A percentile compares a stretch with the other conserved stretches of the same genome.
phyloP scores from a whole-genome alignment of 306 rosid species.

The Delonix regia region DNA sequence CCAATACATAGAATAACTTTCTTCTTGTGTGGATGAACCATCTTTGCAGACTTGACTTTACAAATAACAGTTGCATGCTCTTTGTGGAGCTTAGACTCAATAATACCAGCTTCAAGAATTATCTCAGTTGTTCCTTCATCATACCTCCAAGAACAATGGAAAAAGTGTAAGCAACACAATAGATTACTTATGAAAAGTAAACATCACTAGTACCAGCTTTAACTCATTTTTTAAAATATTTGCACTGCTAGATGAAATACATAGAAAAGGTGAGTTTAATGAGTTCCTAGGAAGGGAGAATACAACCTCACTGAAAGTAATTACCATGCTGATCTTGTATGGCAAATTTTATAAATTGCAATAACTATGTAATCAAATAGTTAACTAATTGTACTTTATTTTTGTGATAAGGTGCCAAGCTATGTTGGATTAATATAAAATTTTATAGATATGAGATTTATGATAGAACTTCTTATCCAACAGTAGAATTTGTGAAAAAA shows the following conservation, averaged over 20 bases:
- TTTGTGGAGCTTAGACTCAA: constrained; percentile 66
- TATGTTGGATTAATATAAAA: background rate
- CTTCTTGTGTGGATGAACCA: constrained; percentile 62
- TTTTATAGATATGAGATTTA: background rate
- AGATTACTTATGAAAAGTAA: background rate
- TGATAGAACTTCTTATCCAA: background rate
- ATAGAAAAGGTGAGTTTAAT: background rate
- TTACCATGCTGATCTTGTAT: background rate
- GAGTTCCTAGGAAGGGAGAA: background rate
- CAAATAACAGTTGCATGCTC: constrained; percentile 57
- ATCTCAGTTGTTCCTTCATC: constrained; percentile 63
- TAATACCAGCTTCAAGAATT: constrained; percentile 56
- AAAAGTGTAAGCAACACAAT: background rate
- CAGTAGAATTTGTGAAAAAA: background rate
- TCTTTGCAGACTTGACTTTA: constrained; percentile 59
- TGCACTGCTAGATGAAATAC: background rate
- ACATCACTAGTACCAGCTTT: constrained; percentile 10
- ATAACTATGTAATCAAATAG: background rate
- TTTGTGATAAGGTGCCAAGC: background rate
- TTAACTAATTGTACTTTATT: background rate
- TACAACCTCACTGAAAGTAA: background rate
- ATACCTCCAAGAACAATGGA: constrained; percentile 46
- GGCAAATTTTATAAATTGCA: background rate
- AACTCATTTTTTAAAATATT: constrained; percentile 3
- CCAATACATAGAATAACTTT: constrained; percentile 48